Conservation (phyloP, 352 stramenopile genomes). For the Globisporangium cystogenes region DNA sequence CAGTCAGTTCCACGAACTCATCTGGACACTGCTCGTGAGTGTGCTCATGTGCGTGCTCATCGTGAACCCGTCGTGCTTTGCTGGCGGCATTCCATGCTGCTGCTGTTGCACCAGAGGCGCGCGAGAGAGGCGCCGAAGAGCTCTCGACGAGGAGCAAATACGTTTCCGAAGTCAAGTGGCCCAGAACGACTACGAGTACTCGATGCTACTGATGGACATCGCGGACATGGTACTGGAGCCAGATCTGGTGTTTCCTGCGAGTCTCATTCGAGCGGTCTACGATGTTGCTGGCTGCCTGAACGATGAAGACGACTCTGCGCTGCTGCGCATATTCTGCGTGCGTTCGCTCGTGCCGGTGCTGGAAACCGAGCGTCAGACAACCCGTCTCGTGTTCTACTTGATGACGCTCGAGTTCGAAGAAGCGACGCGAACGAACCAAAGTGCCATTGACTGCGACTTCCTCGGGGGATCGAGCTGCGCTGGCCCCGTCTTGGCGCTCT, state of each 20-base stretch:
- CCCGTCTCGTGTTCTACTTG: slow-evolving; percentile 44
- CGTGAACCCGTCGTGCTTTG: slow-evolving; percentile 41
- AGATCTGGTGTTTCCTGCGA: slow-evolving; percentile 24
- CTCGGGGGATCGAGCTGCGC: slow-evolving; percentile 28
- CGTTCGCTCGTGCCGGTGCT: slow-evolving; percentile 39
- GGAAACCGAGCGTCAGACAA: slow-evolving; percentile 38
- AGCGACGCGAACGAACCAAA: not conserved
- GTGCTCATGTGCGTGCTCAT: slow-evolving; percentile 31
- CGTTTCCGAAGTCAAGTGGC: slow-evolving; percentile 41
- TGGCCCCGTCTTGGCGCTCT: slow-evolving; percentile 24
- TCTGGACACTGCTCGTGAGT: slow-evolving; percentile 27
- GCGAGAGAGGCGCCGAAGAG: slow-evolving; percentile 25
- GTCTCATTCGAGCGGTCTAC: slow-evolving; percentile 16
- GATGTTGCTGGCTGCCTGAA: not conserved
- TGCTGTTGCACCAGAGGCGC: slow-evolving; percentile 45
- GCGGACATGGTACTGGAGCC: slow-evolving; percentile 38
- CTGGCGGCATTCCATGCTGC: slow-evolving; percentile 25
- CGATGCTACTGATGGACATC: slow-evolving; percentile 42
- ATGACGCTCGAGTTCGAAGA: slow-evolving; percentile 27
- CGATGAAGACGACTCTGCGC: not conserved
- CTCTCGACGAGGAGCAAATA: slow-evolving; percentile 32
- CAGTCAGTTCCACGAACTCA: slow-evolving; percentile 24
- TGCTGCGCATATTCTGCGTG: slow-evolving; percentile 22
- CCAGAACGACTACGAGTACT: slow-evolving; percentile 75
- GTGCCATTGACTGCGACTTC: slow-evolving; percentile 17